Base-by-base conservation (phyloP, 176 grass and related monocot genomes). In the Bromus sterilis region DNA sequence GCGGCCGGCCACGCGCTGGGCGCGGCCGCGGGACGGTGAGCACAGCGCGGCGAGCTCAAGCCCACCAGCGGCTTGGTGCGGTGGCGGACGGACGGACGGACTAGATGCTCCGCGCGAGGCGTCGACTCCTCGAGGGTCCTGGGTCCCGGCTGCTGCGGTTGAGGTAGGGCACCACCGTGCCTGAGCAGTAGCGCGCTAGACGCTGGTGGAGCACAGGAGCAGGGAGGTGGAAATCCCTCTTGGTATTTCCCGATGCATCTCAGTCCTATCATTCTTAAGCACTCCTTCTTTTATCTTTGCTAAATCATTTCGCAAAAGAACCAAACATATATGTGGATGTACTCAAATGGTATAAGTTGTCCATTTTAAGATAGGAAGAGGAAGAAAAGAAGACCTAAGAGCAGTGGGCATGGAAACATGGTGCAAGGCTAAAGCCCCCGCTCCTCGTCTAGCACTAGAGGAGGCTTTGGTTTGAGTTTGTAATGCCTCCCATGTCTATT, bases 401-500 rank as follows among this genome's bases (percentile, higher is more conserved):
- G 66, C 20, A 33, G 35, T 88, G 66, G 66, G 56, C 42, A 73
- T 78, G 42, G 56, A 80, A 56, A 64, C 56, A 78, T 73, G 43
- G 5, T 83, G 86, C 80, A 83, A 88, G 26, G 56, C 13, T 6
- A 78, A 34, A n/a, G 3, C 60, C 20, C 40, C 24, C 11, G 30
- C 5, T 78, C 25, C 5, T 32, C 7, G 1, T 13, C 26, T 33
- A 8, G 33, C 28, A 64, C 40, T 31, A 18, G 11, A 48, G 35
- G 51, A 39, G 35, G 48, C 4, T 28, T 53, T 21, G 49, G 48
- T 66, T 56, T 82, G 6, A 70, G 25, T 51, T 69, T 83, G 31
- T 77, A 51, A 77, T 87, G 80, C 74, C 56, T 87, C 55, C 56
- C 65, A 87, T 63, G 74, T 73, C 64, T 78, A 56, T 64, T 1